A percentile compares a stretch with the other conserved stretches of the same genome.
Evolutionary conservation across 768 basidiomycete genomes (phyloP).

Genomic region (Brasilioporus rufonigricans): DNA sequence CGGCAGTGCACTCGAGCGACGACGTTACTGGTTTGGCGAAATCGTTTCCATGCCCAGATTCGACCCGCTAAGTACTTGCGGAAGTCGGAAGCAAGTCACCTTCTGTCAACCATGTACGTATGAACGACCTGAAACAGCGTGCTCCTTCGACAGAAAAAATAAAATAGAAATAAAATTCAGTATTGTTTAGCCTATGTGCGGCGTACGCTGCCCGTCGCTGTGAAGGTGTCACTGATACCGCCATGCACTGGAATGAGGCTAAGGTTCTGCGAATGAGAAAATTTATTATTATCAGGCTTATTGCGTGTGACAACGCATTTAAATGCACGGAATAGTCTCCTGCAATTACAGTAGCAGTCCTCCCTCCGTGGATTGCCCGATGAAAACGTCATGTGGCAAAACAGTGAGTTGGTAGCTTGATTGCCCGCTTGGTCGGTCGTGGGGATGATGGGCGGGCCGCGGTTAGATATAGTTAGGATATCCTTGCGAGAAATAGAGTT

Average conservation of each 20-base stretch:
- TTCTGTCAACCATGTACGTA: slow-evolving; percentile 6
- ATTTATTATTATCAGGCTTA: neutral
- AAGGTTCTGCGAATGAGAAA: neutral
- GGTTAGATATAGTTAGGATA: neutral
- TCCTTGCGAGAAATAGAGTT: neutral
- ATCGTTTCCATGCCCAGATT: neutral
- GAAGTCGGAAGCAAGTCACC: slow-evolving; percentile 1
- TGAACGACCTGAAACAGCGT: slow-evolving; percentile 6
- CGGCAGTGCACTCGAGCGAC: neutral
- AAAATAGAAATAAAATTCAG: neutral
- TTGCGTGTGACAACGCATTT: neutral
- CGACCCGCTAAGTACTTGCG: neutral
- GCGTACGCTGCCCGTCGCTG: neutral
- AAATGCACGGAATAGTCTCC: neutral
- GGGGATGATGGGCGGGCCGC: neutral
- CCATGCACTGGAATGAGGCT: neutral
- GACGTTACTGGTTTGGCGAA: slow-evolving; percentile 3
- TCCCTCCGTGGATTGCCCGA: neutral
- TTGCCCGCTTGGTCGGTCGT: neutral
- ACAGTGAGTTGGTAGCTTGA: neutral
- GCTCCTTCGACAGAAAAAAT: too few species aligned
- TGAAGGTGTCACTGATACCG: neutral
- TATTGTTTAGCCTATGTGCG: neutral
- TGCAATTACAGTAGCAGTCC: neutral
- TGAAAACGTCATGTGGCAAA: neutral